These are phyloP conservation scores for Chenopodium suecicum DNA, from an alignment of 148 eudicot species.

Conservation along the genomic window DNA sequence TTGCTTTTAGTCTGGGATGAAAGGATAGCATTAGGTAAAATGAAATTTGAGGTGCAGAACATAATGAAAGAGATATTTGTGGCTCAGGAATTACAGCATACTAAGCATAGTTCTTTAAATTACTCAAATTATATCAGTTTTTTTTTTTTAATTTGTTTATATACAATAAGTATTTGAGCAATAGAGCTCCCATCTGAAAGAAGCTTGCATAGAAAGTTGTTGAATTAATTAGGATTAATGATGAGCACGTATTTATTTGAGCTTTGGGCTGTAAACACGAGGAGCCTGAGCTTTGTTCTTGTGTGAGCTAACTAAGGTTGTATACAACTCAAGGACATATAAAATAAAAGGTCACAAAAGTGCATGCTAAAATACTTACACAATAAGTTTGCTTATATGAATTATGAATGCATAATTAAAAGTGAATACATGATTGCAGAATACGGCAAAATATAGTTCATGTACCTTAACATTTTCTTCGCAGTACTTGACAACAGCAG, in stretches of 20 bases:
- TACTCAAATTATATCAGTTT: neutral
- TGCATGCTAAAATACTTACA: no score
- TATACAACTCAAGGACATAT: no score
- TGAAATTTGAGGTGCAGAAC: neutral
- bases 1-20: conserved; percentile 34
- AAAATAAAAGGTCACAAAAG: no score
- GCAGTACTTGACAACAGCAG: conserved; percentile 79
- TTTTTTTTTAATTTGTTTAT: no score
- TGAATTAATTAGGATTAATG: neutral
- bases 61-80: neutral
- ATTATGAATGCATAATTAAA: neutral
- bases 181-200: neutral
- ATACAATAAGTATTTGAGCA: no score
- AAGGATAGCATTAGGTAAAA: conserved; percentile 16
- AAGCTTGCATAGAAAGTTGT: neutral
- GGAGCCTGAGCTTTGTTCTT: no score
- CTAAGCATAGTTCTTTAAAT: neutral
- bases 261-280: no score
- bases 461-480: conserved; percentile 91
- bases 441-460: neutral
- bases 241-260: no score
- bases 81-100: neutral
- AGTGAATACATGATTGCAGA: neutral
- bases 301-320: no score
- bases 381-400: neutral